phyloP scores from a whole-genome alignment of 352 stramenopile genomes.

The Phytophthora podocarpi region DNA sequence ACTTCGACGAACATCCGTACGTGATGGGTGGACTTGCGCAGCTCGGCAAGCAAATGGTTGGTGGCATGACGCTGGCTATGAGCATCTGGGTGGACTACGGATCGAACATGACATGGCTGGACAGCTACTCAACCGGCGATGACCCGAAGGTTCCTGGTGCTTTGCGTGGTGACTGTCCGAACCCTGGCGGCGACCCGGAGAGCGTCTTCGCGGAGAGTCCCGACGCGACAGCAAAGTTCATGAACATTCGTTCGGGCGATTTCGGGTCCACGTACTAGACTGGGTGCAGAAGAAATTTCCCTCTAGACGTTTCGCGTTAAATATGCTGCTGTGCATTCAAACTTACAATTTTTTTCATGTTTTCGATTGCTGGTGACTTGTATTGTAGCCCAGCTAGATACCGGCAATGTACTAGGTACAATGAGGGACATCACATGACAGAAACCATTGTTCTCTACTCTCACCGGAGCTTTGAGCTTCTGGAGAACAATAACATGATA shows the following conservation, averaged over 20 bases:
- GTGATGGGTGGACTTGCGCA: slow-evolving; percentile 42
- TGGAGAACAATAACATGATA: no score
- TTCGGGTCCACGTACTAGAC: slow-evolving; percentile 48
- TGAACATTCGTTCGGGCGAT: slow-evolving; percentile 61
- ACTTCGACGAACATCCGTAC: slow-evolving; percentile 46
- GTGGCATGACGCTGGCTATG: slow-evolving; percentile 62
- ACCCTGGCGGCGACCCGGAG: slow-evolving; percentile 35
- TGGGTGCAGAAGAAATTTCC: no score
- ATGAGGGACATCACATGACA: no score
- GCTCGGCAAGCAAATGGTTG: slow-evolving; percentile 44
- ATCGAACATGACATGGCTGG: slow-evolving; percentile 57
- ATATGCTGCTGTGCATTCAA: no score
- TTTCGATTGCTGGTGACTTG: no score
- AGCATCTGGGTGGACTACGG: slow-evolving; percentile 64
- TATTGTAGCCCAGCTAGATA: no score
- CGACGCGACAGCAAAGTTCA: slow-evolving; percentile 57
- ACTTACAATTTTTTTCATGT: no score
- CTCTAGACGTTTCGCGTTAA: no score
- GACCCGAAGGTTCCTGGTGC: slow-evolving; percentile 38
- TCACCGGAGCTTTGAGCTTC: no score
- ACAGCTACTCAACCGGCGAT: slow-evolving; percentile 43
- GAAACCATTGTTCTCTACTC: no score
- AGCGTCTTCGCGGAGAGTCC: slow-evolving; percentile 42
- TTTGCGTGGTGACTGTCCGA: slow-evolving; percentile 49
- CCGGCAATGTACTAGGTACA: no score